phyloP scores from a whole-genome alignment of 2,329 filamentous ascomycete species.

The Pseudogymnoascus sp. region DNA sequence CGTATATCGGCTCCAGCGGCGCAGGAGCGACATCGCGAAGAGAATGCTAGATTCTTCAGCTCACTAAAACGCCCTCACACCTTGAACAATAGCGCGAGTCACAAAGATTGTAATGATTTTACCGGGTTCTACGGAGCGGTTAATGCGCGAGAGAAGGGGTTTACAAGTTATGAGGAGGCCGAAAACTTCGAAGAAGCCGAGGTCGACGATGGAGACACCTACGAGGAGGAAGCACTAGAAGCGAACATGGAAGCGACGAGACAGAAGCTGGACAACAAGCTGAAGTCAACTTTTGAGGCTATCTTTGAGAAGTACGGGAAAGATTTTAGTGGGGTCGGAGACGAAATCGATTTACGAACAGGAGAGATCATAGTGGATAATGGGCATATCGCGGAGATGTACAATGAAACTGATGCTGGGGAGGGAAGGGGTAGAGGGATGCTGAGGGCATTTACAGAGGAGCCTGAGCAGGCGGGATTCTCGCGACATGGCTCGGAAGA shows the following conservation, averaged over 20 bases:
- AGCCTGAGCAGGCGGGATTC: constrained; percentile 16
- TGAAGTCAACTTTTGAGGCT: constrained; percentile 78
- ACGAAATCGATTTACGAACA: constrained; percentile 81
- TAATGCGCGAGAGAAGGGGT: background rate
- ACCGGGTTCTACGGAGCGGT: background rate
- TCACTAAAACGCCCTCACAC: background rate
- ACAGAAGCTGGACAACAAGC: constrained; percentile 58
- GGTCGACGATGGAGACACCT: constrained; percentile 23
- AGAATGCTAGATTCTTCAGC: background rate
- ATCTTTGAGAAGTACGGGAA: constrained; percentile 85
- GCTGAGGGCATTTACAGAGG: constrained; percentile 17
- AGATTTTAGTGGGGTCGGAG: constrained; percentile 76
- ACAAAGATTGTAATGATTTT: background rate
- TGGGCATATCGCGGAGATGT: constrained; percentile 68
- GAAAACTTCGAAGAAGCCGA: background rate
- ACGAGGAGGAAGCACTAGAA: constrained; percentile 45
- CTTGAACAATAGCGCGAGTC: background rate
- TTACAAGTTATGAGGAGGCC: background rate
- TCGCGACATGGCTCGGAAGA: constrained; percentile 9
- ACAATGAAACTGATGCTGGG: constrained; percentile 48
- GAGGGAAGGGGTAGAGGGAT: constrained; percentile 18
- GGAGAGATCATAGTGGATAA: constrained; percentile 81
- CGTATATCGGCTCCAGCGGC: too few relatives aligned
- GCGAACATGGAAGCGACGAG: constrained; percentile 57
- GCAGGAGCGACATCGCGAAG: background rate